Base-by-base conservation (phyloP, 1,139 yeast species). In the Candida mesenterica region DNA sequence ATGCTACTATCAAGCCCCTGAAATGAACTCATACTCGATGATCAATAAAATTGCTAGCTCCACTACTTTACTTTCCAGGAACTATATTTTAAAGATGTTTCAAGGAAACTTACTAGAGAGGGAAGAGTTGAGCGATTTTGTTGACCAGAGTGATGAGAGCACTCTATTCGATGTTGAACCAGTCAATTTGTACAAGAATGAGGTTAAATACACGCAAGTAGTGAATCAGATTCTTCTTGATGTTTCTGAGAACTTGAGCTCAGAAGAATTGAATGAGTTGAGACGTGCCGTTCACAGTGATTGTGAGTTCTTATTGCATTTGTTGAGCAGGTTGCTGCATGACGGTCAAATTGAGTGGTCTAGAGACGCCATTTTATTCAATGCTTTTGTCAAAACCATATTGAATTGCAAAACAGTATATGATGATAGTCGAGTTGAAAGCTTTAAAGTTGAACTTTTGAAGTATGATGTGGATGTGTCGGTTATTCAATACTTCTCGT, bases 141-240 rank as follows among this genome's bases (percentile, higher is more conserved):
- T 33, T 27, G n/a, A 18, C 15, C 2, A 16, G 14, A 9, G n/a
- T 9, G 44, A 42, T 10, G 5, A 12, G 28, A 24, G 6, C 6
- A 16, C 52, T 4, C 42, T 60, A 14, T 64, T 62, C 40, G 69
- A 66, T n/a, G 46, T 55, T 8, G 73, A 66, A 35, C 49, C 57
- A 15, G 37, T 43, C 17, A 64, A 66, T 32, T 46, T 57, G 24
- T 65, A 55, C 40, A 48, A 52, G 28, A 62, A 62, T 38, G 55
- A 52, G 20, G 41, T 52, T 1, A 44, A 24, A 4, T 34, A 33
- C 17, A 32, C 35, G 5, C 30, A 32, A 5, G 30, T 33, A 10
- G 28, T 36, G 1, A 31, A 33, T 22, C 7, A 28, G 3, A 42
- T 49, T 27, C 23, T 40, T 5, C 18, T 4, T 10, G 16, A 18